These are phyloP conservation scores for Apiotrichum montevideense DNA, from an alignment of 1,284 basidiomycete genomes.

Conservation along the genomic window DNA sequence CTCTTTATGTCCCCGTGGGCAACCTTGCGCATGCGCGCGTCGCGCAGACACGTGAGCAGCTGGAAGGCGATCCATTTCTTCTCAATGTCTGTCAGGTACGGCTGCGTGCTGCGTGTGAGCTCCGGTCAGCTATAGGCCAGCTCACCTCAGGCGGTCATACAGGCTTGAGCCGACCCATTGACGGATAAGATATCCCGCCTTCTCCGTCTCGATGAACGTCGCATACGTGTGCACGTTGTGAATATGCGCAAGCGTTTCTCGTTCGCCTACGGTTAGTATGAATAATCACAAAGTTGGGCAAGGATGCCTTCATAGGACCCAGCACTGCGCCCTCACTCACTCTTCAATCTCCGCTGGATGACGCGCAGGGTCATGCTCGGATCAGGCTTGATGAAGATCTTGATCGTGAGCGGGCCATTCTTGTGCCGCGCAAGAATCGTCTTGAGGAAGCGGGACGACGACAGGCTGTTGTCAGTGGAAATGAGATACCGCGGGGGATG, in stretches of 20 bases:
- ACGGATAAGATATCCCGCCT: conserved; percentile 87
- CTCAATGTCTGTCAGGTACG: conserved; percentile 83
- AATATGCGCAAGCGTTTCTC: conserved; percentile 76
- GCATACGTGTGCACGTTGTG: conserved; percentile 87
- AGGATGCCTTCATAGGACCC: no score
- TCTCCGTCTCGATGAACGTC: conserved; percentile 87
- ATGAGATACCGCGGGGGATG: conserved; percentile 4
- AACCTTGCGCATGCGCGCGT: conserved; percentile 68
- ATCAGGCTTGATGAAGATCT: conserved; percentile 78
- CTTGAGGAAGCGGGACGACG: conserved; percentile 86
- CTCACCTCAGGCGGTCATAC: conserved; percentile 94
- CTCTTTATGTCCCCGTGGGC: conserved; percentile 98
- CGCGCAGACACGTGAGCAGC: conserved; percentile 75
- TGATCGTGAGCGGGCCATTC: conserved; percentile 66
- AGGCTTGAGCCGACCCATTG: conserved; percentile 94
- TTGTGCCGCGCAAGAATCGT: conserved; percentile 72
- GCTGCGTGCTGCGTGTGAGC: conserved; percentile 67
- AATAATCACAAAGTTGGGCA: no score
- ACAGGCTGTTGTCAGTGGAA: conserved; percentile 51
- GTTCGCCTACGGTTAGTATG: conserved; percentile 56
- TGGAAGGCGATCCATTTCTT: conserved; percentile 99
- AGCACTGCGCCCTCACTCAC: conserved; percentile 46
- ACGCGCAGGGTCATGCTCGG: conserved; percentile 61
- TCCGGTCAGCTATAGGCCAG: background rate
- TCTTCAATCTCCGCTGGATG: conserved; percentile 63